Conservation (phyloP, 2,329 filamentous ascomycete genomes). For the Diaporthe aspalathi region DNA sequence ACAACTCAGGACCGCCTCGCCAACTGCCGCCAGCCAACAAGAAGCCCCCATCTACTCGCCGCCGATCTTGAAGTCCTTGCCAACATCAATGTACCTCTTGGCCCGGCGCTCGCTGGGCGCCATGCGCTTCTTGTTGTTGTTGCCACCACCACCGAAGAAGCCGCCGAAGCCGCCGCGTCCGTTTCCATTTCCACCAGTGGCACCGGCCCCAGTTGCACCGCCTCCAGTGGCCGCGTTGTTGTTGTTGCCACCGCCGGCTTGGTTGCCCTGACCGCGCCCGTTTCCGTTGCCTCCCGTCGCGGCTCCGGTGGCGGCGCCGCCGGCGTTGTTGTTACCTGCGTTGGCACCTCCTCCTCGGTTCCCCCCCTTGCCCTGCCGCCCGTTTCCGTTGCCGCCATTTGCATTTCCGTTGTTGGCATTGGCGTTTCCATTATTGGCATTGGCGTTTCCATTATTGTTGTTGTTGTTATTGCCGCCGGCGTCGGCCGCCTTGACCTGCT, state of each 20-base stretch:
- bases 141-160: neutral
- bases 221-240: slow-evolving; percentile 4
- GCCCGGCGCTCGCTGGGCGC: slow-evolving; percentile 1
- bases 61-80: neutral
- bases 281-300: neutral
- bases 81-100: slow-evolving; percentile 19
- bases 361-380: neutral
- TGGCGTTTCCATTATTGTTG: neutral
- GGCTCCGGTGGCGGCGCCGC: neutral
- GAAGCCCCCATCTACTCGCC: neutral
- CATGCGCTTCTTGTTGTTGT: slow-evolving; percentile 30
- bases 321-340: neutral
- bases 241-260: neutral
- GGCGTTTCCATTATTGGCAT: neutral
- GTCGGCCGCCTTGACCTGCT: slow-evolving; percentile 7
- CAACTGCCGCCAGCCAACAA: neutral
- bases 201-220: neutral
- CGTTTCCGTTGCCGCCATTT: slow-evolving; percentile 15
- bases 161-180: neutral
- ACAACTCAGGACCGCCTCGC: neutral
- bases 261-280: neutral
- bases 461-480: neutral
- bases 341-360: slow-evolving; percentile 8
- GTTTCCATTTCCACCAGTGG: neutral
- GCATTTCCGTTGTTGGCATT: neutral